These are phyloP conservation scores for Psidium friedrichsthalianum DNA, from an alignment of 345 rosid species.

Conservation along the genomic window DNA sequence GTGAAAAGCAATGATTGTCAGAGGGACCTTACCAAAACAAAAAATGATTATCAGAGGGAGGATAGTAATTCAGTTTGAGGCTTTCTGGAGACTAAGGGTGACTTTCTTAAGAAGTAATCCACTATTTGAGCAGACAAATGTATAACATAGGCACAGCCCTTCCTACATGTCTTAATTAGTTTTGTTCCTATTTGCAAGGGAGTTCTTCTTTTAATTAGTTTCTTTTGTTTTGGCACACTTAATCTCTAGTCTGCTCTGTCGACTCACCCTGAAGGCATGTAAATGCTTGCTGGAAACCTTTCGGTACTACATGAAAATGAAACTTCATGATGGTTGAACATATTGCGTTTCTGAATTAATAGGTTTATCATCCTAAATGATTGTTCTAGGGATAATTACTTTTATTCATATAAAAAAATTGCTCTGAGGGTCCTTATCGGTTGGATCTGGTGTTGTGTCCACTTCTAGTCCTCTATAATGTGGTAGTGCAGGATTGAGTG, in stretches of 20 bases:
- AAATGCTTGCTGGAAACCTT: background rate
- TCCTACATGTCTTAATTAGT: background rate
- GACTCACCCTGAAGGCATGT: background rate
- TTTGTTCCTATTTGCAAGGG: background rate
- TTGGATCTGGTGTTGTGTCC: background rate
- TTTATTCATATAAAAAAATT: background rate
- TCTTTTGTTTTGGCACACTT: background rate
- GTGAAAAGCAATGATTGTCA: background rate
- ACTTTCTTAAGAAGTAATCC: background rate
- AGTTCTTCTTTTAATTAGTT: background rate
- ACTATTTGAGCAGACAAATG: background rate
- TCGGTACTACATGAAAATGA: background rate
- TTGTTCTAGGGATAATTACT: background rate
- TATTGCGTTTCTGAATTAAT: background rate
- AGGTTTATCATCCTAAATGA: background rate
- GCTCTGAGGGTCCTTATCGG: background rate
- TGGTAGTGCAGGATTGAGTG: background rate
- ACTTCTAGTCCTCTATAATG: background rate
- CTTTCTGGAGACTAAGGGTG: background rate
- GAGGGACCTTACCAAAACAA: too few species aligned
- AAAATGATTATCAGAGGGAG: background rate
- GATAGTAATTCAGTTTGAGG: background rate
- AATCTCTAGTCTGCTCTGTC: background rate
- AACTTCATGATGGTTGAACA: background rate
- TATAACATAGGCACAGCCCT: background rate